Base-by-base conservation (phyloP, 2,329 filamentous ascomycete species). In the Mariannaea sp. region DNA sequence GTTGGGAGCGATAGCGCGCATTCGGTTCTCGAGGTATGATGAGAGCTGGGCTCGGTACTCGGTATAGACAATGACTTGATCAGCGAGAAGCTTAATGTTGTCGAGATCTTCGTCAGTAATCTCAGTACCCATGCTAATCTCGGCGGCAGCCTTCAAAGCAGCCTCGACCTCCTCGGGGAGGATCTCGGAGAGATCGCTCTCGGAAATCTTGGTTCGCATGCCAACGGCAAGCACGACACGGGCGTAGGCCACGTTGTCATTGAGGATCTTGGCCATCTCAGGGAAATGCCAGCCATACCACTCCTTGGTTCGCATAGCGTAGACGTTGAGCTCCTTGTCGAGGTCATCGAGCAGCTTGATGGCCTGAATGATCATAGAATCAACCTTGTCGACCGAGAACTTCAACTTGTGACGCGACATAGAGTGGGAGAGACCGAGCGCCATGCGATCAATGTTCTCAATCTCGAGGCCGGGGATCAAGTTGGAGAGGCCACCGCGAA, bases 221-320 rank as follows among this genome's bases (percentile, higher is more conserved):
- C 94, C 94, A 79, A 96, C 90, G 61, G 87, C 84, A 44, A 96
- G 77, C 53, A 99, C 91, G 53, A 99, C 87, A 63, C 87, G 88
- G 55, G 92, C 87, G 72, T 96, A 99, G 61, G 92, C 92, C 58
- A 96, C 79, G 77, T 99, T 99, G 81, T 99, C 94, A 74, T 95
- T 95, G 65, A 97, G 82, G 70, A 97, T 96, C 77, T 92, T 93
- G 70, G 90, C 92, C 82, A 99, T 86, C 79, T 99, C 94, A 33
- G 94, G 94, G 80, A 97, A 99, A 77, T 97, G 94, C 94, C 94
- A 99, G 68, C 94, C 94, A 72, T 99, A 99, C 94, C 94, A 99
- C 76, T 99, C 94, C 85, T 97, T 97, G 58, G 97, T 92, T 73
- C 94, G 84, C 94, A 99, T 99, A 61, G 94, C 93, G 71, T 97